Base-by-base conservation (phyloP, 495 filamentous ascomycete species). In the Penicillium psychrofluorescens region DNA sequence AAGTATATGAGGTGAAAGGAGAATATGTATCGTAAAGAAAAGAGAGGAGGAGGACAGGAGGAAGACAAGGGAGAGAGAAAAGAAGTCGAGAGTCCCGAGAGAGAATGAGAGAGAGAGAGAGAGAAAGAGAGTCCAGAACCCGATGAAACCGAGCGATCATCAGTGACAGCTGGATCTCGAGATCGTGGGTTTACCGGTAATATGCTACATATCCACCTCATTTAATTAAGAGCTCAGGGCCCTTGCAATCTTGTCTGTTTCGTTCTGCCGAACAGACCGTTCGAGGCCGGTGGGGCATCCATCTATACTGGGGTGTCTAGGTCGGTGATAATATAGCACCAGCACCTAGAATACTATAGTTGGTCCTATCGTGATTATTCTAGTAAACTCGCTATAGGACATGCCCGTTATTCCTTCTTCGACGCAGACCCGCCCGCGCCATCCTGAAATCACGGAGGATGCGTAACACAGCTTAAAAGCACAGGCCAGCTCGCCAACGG, bases 391-490 rank as follows among this genome's bases (percentile, higher is more conserved):
- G 2, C 22, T 4, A 22, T 22, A 22, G 22, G 22, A 22, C 22
- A 3, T 22, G 22, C 22, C 2, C 22, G 4, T 22, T 22, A 40
- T 30, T 30, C 9, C 14, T 31, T 12, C 16, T 28, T 28, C 15
- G 16, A 30, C 30, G n/a, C 40, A 37, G 40, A 52, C 54, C 45
- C 50, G 52, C 54, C 44, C 44, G 44, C 44, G 51, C 50, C 54
- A 52, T 51, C 56, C 54, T 60, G 43, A 50, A 55, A 53, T 51
- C 54, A 59, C 42, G 52, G 53, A 55, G 49, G 30, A 41, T 46
- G 41, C 48, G 51, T 45, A 54, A 54, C 44, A 46, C 48, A 54
- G 40, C 47, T 54, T 48, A 51, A 55, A 48, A 44, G 48, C 52
- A 51, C 45, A 42, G 52, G 39, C 52, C 52, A 55, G 44, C 42